phyloP scores from a whole-genome alignment of 768 basidiomycete species.

The Rhodotorula graminis region DNA sequence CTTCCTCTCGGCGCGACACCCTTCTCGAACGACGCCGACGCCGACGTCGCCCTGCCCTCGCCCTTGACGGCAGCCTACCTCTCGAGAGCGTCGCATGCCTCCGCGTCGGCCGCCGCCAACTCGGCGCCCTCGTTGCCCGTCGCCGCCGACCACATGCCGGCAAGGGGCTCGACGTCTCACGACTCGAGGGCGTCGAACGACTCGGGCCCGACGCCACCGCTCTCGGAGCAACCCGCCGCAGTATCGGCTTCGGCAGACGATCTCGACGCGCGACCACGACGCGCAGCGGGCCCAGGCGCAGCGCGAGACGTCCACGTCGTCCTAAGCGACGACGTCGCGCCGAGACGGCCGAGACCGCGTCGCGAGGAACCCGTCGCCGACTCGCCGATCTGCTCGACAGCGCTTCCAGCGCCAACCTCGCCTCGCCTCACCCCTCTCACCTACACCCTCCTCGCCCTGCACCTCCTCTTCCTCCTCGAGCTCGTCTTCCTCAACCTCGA shows the following conservation, averaged over 20 bases:
- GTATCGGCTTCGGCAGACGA: background rate
- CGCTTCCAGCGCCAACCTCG: background rate
- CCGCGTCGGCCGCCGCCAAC: fast-evolving
- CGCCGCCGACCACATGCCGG: background rate
- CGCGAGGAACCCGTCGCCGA: background rate
- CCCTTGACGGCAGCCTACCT: background rate
- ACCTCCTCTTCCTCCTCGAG: background rate
- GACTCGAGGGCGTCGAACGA: background rate
- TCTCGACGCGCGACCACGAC: too few relatives aligned
- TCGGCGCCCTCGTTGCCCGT: background rate
- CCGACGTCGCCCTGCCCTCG: too few relatives aligned
- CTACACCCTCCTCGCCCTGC: background rate
- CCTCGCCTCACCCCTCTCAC: background rate
- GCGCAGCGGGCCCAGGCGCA: background rate
- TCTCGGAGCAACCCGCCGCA: background rate
- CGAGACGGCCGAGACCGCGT: too few relatives aligned
- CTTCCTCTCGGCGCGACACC: background rate
- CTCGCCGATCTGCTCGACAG: background rate
- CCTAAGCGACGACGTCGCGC: background rate
- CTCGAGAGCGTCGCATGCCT: too few relatives aligned
- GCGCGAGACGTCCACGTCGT: too few relatives aligned
- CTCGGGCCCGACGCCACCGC: background rate
- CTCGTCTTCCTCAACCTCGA: background rate
- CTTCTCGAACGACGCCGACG: background rate
- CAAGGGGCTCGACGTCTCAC: background rate